Base-by-base conservation (phyloP, 257 asterid genomes). In the Gardenia jasminoides region DNA sequence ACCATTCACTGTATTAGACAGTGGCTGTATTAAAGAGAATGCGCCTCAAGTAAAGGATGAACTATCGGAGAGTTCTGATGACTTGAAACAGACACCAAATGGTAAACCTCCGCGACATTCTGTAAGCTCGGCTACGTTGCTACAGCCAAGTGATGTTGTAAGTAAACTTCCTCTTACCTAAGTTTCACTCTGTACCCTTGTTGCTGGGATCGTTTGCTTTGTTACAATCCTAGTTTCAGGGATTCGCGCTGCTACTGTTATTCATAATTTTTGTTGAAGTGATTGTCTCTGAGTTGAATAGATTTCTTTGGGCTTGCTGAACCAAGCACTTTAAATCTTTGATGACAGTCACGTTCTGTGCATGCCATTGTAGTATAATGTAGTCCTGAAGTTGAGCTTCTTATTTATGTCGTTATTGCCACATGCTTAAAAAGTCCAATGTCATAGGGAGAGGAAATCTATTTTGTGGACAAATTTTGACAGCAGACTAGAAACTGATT, bases 91-190 rank as follows among this genome's bases (percentile, higher is more conserved):
- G 61, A 72, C 79, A 0, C 75, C 75, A 31, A 83, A 12, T 67
- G 85, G 91, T 65, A 92, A 85, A 72, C 97, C 90, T 10, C 94
- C 92, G 7, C 82, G 88, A 46, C 93, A 87, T 76, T 88, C 92
- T 16, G 86, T 86, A 72, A 80, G 86, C 87, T 70, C 91, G 24
- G 76, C 85, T 50, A 80, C 92, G 24, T 76, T 91, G 76, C 76
- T 79, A 44, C 80, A 86, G 46, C 90, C 92, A 30, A 43, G 87
- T 20, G 90, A 89, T 77, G 79, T 83, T 85, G 97, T 94, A 85
- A 88, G 90, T 75, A 12, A 70, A 74, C 48, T 77, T 28, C 41
- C 73, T 17, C 46, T 76, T 71, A 70, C n/a, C 76, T 48, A 48
- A 16, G 36, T n/a, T 22, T 44, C 43, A 62, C 62, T 50, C 43